Evolutionary conservation across 2,329 filamentous ascomycete genomes (phyloP).

Genomic region (Fusarium graminum): DNA sequence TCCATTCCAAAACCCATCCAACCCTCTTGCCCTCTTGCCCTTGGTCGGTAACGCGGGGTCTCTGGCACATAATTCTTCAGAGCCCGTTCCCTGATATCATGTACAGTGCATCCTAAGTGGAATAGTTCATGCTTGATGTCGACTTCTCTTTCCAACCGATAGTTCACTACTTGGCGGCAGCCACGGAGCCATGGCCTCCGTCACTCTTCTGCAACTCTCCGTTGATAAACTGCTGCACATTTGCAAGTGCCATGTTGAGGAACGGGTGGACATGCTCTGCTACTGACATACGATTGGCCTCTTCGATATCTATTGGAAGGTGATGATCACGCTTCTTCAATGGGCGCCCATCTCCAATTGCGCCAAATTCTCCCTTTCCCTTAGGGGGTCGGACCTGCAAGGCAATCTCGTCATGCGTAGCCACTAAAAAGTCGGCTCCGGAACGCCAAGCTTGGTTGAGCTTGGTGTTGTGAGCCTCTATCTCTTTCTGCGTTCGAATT

Average conservation of each 20-base stretch:
- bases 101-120: slow-evolving; percentile 12
- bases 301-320: slow-evolving; percentile 52
- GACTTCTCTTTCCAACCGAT: slow-evolving; percentile 35
- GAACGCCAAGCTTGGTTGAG: slow-evolving; percentile 57
- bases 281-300: slow-evolving; percentile 56
- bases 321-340: slow-evolving; percentile 45
- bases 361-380: slow-evolving; percentile 52
- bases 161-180: slow-evolving; percentile 23
- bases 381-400: slow-evolving; percentile 49
- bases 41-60: slow-evolving; percentile 34
- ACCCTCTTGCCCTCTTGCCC: slow-evolving; percentile 27
- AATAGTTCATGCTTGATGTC: slow-evolving; percentile 30
- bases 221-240: slow-evolving; percentile 47
- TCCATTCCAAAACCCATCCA: slow-evolving; percentile 49
- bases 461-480: slow-evolving; percentile 46
- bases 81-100: slow-evolving; percentile 30
- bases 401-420: slow-evolving; percentile 49
- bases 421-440: slow-evolving; percentile 54
- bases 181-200: slow-evolving; percentile 1
- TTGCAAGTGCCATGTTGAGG: slow-evolving; percentile 57
- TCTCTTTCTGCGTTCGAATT: slow-evolving; percentile 42
- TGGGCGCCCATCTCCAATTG: slow-evolving; percentile 55
- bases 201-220: slow-evolving; percentile 25
- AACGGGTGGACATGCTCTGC: slow-evolving; percentile 58
- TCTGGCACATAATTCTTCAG: slow-evolving; percentile 22